Evolutionary conservation across 1,284 basidiomycete species (phyloP).

Genomic region (Ustilago tritici): DNA sequence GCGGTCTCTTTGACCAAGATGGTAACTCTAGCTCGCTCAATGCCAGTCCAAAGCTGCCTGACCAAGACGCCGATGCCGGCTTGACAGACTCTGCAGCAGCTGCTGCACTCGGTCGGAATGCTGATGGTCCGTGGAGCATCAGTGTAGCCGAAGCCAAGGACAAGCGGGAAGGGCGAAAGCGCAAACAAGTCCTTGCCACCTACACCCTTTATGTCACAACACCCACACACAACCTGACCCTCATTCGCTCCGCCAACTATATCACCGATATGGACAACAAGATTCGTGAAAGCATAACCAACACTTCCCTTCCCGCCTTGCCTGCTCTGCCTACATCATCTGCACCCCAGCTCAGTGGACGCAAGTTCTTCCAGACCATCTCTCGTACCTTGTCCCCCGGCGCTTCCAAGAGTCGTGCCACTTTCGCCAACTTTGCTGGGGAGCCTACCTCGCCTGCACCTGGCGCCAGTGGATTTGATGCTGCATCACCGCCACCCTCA

Average conservation of each 20-base stretch:
- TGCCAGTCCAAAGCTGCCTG: constrained; percentile 16
- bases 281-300: constrained; percentile 70
- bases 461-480: constrained; percentile 10
- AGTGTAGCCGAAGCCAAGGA: constrained; percentile 76
- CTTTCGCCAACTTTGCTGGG: constrained; percentile 35
- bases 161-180: constrained; percentile 47
- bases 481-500: constrained; percentile 39
- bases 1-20: constrained; percentile 52
- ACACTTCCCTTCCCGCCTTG: constrained; percentile 29
- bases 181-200: constrained; percentile 65
- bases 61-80: constrained; percentile 71
- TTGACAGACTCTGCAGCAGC: constrained; percentile 68
- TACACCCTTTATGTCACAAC: constrained; percentile 73
- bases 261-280: constrained; percentile 81
- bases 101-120: constrained; percentile 14
- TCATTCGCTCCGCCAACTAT: constrained; percentile 80
- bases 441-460: constrained; percentile 32
- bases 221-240: constrained; percentile 86
- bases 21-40: constrained; percentile 22
- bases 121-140: constrained; percentile 79
- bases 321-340: constrained; percentile 34
- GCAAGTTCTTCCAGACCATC: constrained; percentile 59
- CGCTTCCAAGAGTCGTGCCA: constrained; percentile 29
- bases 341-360: constrained; percentile 34
- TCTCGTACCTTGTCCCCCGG: constrained; percentile 58